Percentiles rank a stretch among this genome's conserved stretches.
Evolutionary conservation across 1,284 basidiomycete species (phyloP).

Genomic region (Boletus sp.): DNA sequence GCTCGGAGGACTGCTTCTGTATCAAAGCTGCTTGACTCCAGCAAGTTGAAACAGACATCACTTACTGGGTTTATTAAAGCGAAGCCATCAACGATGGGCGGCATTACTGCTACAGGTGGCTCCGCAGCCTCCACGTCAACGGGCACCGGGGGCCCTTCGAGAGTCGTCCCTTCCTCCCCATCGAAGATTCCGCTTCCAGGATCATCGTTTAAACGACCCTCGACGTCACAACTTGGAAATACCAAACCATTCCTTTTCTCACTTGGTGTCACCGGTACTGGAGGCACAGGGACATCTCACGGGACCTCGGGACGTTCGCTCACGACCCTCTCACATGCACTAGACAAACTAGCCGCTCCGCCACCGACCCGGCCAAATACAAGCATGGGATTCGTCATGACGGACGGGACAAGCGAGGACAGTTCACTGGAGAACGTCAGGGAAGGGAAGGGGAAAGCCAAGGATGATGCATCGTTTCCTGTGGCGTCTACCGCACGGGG

Average conservation of each 20-base stretch:
- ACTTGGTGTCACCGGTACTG: background rate
- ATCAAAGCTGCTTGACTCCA: conserved; percentile 12
- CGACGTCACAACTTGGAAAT: conserved; percentile 3
- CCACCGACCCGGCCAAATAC: conserved; percentile 59
- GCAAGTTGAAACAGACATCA: conserved; percentile 29
- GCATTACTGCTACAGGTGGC: background rate
- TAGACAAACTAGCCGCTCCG: conserved; percentile 60
- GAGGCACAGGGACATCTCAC: background rate
- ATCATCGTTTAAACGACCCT: conserved; percentile 18
- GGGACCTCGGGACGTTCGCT: conserved; percentile 24
- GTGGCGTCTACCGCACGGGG: background rate
- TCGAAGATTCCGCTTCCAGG: conserved; percentile 30
- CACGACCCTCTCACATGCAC: conserved; percentile 52
- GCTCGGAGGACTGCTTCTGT: conserved; percentile 10
- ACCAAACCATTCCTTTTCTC: background rate
- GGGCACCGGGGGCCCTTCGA: conserved; percentile 1
- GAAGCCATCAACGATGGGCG: background rate
- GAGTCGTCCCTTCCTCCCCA: conserved; percentile 12
- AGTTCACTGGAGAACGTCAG: conserved; percentile 17
- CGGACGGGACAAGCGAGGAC: conserved; percentile 14
- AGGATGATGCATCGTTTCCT: conserved; percentile 22
- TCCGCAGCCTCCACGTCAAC: conserved; percentile 3
- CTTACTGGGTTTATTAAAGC: conserved; percentile 26
- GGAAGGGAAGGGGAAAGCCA: conserved; percentile 21
- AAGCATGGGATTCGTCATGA: conserved; percentile 55